phyloP scores from a whole-genome alignment of 2,329 filamentous ascomycete species.

The Talaromyces marneffei region DNA sequence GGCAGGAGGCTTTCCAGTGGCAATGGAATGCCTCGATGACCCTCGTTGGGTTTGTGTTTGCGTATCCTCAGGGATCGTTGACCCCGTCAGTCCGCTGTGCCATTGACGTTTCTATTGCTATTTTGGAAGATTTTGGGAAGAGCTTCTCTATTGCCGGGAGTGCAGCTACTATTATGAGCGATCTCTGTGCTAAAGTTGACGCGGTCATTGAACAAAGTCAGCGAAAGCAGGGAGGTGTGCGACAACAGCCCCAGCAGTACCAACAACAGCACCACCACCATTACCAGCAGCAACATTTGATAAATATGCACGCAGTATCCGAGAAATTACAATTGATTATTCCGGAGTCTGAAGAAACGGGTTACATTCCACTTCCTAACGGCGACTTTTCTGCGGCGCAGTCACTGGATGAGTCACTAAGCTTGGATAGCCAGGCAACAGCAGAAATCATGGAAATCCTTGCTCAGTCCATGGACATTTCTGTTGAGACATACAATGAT shows the following conservation, averaged over 20 bases:
- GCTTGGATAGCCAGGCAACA: not conserved
- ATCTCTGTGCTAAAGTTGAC: not conserved
- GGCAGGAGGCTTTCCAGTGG: not conserved
- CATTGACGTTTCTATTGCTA: not conserved
- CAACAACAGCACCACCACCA: not conserved
- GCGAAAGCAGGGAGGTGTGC: not conserved
- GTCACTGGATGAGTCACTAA: not conserved
- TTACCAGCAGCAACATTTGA: not conserved
- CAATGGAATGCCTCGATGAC: not conserved
- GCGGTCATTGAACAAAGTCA: not conserved
- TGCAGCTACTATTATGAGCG: not conserved
- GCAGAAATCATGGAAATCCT: not conserved
- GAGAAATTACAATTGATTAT: not conserved
- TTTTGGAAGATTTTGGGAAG: not conserved
- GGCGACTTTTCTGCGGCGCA: not conserved
- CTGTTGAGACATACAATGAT: constrained; percentile 14
- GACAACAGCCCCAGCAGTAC: not conserved
- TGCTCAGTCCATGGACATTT: not conserved
- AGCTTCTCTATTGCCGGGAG: not conserved
- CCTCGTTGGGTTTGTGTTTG: not conserved
- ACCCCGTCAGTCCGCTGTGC: not conserved
- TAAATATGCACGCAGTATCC: not conserved
- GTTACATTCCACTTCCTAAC: not conserved
- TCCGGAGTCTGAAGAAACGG: not conserved
- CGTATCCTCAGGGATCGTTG: not conserved